These are phyloP conservation scores for Verticillium alfalfae DNA, from an alignment of 2,329 filamentous ascomycete genomes.

Conservation along the genomic window DNA sequence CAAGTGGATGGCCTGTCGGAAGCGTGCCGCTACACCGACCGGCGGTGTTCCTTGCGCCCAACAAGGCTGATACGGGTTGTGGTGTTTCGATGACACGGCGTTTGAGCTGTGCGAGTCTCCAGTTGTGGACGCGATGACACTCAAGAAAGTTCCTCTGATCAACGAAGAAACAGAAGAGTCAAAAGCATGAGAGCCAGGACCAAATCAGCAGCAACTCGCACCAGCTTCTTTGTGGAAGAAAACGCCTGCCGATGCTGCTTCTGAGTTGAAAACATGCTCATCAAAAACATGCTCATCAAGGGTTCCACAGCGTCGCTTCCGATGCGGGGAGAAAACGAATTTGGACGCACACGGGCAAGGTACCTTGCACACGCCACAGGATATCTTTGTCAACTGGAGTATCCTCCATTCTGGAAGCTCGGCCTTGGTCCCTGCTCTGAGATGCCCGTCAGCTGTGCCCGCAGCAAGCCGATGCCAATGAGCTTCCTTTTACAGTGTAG, in stretches of 20 bases:
- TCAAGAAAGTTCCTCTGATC: neutral
- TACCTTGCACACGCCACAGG: neutral
- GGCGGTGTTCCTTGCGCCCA: neutral
- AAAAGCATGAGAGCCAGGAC: too few species aligned
- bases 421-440: neutral
- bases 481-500: neutral
- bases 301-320: neutral
- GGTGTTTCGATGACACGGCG: neutral
- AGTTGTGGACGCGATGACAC: neutral
- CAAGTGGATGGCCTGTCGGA: neutral
- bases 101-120: neutral
- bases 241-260: too few species aligned
- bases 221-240: too few species aligned
- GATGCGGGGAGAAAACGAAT: neutral
- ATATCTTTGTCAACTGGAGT: neutral
- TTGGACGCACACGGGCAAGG: neutral
- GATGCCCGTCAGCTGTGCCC: neutral
- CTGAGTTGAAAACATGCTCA: too few species aligned
- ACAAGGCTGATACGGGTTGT: neutral
- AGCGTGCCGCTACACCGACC: neutral
- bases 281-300: neutral
- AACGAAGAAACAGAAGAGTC: too few species aligned
- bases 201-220: too few species aligned
- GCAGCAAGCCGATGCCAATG: neutral
- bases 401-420: neutral